A percentile compares a stretch with the other conserved stretches of the same genome.
Conservation (phyloP, 2,329 filamentous ascomycete species). For the Penicillium rolfsii region DNA sequence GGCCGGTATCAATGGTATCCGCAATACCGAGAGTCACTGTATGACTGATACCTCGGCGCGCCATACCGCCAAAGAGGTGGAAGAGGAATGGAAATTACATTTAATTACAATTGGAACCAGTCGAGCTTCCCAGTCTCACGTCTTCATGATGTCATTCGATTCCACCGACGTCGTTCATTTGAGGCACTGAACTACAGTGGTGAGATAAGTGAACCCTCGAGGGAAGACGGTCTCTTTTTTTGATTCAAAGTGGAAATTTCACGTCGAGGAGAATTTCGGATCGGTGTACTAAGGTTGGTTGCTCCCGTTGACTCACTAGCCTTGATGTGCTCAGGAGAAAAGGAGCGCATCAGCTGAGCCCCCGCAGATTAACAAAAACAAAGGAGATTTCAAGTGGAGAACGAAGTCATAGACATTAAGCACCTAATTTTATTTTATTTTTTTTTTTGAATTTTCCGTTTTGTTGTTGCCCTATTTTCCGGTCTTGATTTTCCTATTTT, state of each 20-base stretch:
- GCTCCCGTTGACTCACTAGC: conserved; percentile 1
- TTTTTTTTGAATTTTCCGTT: background rate
- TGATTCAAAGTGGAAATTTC: background rate
- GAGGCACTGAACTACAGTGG: background rate
- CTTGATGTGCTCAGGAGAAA: background rate
- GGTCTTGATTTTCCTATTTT: conserved; percentile 7
- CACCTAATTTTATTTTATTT: background rate
- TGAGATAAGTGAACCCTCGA: background rate
- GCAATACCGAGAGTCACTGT: background rate
- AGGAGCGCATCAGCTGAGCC: conserved; percentile 15
- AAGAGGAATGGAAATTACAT: no score
- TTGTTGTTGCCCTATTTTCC: background rate
- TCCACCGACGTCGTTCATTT: background rate
- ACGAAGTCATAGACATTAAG: background rate
- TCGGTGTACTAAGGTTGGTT: conserved; percentile 2
- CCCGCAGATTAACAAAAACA: conserved; percentile 19
- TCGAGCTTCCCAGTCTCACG: conserved; percentile 2
- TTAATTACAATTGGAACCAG: background rate
- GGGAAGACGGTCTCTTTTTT: background rate
- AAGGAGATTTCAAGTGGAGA: conserved; percentile 5
- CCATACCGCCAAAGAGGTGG: background rate
- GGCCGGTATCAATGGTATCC: background rate
- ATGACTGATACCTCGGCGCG: background rate
- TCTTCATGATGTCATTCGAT: conserved; percentile 32
- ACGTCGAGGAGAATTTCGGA: background rate